Conservation (phyloP, 768 basidiomycete genomes). For the Lanmaoa pseudosensibilis region DNA sequence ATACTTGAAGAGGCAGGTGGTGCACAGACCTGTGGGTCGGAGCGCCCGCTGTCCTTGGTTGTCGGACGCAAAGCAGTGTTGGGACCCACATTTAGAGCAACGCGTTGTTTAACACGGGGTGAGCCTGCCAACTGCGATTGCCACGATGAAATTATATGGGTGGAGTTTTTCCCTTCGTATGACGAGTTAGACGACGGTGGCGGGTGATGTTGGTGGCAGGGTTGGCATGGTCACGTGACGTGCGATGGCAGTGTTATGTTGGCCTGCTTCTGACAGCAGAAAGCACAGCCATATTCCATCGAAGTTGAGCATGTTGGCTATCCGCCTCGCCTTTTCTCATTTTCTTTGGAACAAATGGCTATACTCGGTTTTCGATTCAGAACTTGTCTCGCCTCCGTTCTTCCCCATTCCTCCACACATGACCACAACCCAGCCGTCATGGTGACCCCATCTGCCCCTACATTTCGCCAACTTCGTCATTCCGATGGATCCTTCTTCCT, state of each 20-base stretch:
- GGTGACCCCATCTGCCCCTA: background rate
- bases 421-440: background rate
- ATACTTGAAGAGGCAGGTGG: background rate
- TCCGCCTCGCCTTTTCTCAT: background rate
- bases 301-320: background rate
- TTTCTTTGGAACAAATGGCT: slow-evolving; percentile 6
- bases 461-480: slow-evolving; percentile 5
- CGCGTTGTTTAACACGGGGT: background rate
- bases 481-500: background rate
- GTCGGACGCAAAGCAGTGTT: slow-evolving; percentile 16
- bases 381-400: background rate
- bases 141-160: background rate
- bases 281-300: slow-evolving; percentile 16
- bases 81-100: slow-evolving; percentile 1
- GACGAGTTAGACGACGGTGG: background rate
- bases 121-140: slow-evolving; percentile 4
- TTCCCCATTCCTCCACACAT: background rate
- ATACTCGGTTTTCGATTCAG: slow-evolving; percentile 12
- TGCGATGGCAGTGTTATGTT: slow-evolving; percentile 5
- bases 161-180: background rate
- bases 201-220: background rate
- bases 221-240: slow-evolving; percentile 14
- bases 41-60: slow-evolving; percentile 19
- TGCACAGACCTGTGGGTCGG: slow-evolving; percentile 8
- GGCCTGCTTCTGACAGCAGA: slow-evolving; percentile 9